Conservation (phyloP, 2,329 filamentous ascomycete species). For the Fonsecaea pedrosoi region DNA sequence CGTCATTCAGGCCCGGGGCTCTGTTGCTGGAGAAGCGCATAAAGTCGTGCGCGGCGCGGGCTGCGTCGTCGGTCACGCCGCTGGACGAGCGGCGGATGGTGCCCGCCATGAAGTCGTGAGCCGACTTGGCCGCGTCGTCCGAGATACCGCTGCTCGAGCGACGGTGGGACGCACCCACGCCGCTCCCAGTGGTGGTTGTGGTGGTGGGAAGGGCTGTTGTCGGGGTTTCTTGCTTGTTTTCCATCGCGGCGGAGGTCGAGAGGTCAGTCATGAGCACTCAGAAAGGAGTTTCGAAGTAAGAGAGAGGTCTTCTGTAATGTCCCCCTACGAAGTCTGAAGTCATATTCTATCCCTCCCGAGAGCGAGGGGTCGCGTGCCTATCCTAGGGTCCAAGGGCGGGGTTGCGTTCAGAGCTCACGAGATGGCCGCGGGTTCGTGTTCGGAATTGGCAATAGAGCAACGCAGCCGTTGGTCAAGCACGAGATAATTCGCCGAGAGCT, state of each 20-base stretch:
- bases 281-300: background rate
- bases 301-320: background rate
- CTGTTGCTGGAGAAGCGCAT: slow-evolving; percentile 7
- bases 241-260: slow-evolving; percentile 5
- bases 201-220: slow-evolving; percentile 21
- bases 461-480: slow-evolving; percentile 14
- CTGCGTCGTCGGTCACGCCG: slow-evolving; percentile 33
- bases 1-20: slow-evolving; percentile 30
- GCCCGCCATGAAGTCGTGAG: slow-evolving; percentile 35
- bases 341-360: slow-evolving; percentile 7
- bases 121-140: slow-evolving; percentile 31
- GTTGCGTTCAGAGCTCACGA: slow-evolving; percentile 19
- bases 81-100: slow-evolving; percentile 33
- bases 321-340: slow-evolving; percentile 1
- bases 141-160: slow-evolving; percentile 34
- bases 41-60: slow-evolving; percentile 27
- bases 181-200: background rate
- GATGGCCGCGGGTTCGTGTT: slow-evolving; percentile 4
- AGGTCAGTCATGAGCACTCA: background rate
- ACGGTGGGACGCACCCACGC: slow-evolving; percentile 24
- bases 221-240: slow-evolving; percentile 19
- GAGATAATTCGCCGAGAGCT: slow-evolving; percentile 17
- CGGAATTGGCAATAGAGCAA: slow-evolving; percentile 18
- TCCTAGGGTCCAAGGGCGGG: slow-evolving; percentile 12
- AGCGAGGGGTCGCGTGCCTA: slow-evolving; percentile 27